Conservation (phyloP, 2,329 filamentous ascomycete genomes). For the Talaromyces sp. region DNA sequence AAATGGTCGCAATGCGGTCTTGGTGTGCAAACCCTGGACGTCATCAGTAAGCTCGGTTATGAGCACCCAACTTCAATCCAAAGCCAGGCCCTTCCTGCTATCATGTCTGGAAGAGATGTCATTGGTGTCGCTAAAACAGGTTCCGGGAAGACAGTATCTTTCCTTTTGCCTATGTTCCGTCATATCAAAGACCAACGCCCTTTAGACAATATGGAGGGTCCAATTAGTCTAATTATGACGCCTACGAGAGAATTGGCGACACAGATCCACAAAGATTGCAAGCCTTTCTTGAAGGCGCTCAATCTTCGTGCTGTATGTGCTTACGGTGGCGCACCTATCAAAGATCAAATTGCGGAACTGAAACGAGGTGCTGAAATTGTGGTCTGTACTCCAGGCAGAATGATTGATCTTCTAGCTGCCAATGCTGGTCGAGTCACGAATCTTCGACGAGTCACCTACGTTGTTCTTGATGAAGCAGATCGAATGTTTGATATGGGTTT, state of each 20-base stretch:
- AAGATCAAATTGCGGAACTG: slow-evolving; percentile 93
- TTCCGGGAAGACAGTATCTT: slow-evolving; percentile 95
- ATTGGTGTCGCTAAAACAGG: slow-evolving; percentile 97
- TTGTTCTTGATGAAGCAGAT: slow-evolving; percentile 95
- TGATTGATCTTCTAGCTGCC: slow-evolving; percentile 91
- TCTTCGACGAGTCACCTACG: slow-evolving; percentile 80
- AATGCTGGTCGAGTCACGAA: slow-evolving; percentile 95
- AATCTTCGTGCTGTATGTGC: slow-evolving; percentile 83
- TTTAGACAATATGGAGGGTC: slow-evolving; percentile 78
- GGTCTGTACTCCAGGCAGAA: slow-evolving; percentile 88
- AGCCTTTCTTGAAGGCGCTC: slow-evolving; percentile 85
- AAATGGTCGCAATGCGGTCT: slow-evolving; percentile 97
- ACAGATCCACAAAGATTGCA: slow-evolving; percentile 92
- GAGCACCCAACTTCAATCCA: slow-evolving; percentile 91
- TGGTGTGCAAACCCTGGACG: slow-evolving; percentile 79
- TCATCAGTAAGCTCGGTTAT: slow-evolving; percentile 76
- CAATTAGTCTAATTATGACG: slow-evolving; percentile 83
- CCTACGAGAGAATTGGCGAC: slow-evolving; percentile 90
- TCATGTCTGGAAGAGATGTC: slow-evolving; percentile 94
- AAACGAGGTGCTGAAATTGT: slow-evolving; percentile 94
- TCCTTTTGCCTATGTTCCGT: slow-evolving; percentile 92
- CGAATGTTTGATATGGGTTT: slow-evolving; percentile 99
- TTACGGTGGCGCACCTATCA: slow-evolving; percentile 92
- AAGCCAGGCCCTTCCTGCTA: slow-evolving; percentile 86
- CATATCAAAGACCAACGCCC: slow-evolving; percentile 92